Evolutionary conservation across 2,329 filamentous ascomycete species (phyloP).

Genomic region (Verticillium tricorpus): DNA sequence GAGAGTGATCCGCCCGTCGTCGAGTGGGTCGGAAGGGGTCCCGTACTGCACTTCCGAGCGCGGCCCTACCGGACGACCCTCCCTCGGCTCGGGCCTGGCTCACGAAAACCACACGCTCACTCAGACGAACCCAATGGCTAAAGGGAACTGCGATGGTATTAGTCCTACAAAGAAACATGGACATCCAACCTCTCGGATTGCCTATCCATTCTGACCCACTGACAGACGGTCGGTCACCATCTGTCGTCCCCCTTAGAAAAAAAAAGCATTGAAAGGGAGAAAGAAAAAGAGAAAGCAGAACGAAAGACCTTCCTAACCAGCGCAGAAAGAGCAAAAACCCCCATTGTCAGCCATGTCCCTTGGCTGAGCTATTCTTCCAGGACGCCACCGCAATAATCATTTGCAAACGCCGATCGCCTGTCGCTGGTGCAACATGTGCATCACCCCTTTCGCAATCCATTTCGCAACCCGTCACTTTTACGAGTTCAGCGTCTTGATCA

Average conservation of each 20-base stretch:
- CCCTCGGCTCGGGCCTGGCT: neutral
- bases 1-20: too few species aligned
- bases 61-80: too few species aligned
- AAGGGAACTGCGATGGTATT: neutral
- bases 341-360: slow-evolving; percentile 5
- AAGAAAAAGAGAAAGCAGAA: slow-evolving; percentile 8
- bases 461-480: slow-evolving; percentile 20
- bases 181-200: slow-evolving; percentile 5
- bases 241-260: neutral
- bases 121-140: neutral
- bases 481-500: slow-evolving; percentile 63
- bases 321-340: slow-evolving; percentile 1
- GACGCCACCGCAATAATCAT: slow-evolving; percentile 3
- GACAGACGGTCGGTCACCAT: neutral
- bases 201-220: slow-evolving; percentile 1
- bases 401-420: slow-evolving; percentile 7
- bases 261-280: slow-evolving; percentile 6
- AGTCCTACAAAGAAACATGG: neutral
- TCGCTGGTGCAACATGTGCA: slow-evolving; percentile 9
- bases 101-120: neutral
- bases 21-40: too few species aligned
- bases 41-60: too few species aligned
- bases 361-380: slow-evolving; percentile 2
- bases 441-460: neutral
- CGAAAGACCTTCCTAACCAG: neutral